Base-by-base conservation (phyloP, 768 basidiomycete species). In the Mycena olivaceomarginata region DNA sequence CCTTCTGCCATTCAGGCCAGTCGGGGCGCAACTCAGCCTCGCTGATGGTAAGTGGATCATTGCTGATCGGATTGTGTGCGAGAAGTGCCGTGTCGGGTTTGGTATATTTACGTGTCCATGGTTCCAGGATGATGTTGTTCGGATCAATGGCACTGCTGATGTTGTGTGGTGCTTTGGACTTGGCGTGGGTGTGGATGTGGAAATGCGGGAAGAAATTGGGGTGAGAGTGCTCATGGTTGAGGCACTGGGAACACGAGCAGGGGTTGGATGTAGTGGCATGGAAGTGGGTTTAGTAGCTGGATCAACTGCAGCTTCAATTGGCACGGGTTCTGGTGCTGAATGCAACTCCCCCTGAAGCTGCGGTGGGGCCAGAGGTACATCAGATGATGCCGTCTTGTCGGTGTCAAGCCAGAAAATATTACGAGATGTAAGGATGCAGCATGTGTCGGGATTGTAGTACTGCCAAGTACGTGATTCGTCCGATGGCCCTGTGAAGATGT, bases 1-100 rank as follows among this genome's bases (percentile, higher is more conserved):
- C 74, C 46, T 77, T 53, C 63, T 80, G 37, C 76, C 68, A 74
- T 40, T 77, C 72, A 10, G 67, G 67, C 77, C 76, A 73, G 72
- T 81, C 76, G 78, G 84, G 51, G 72, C 69, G 74, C n/a, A 60
- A 13, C 81, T 82, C 77, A 77, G 81, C 59, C 59, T 79, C 78
- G 7, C 20, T 4, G 4, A 76, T 66, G 5, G 67, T 75, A 25
- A 70, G 67, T 15, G 74, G 74, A 43, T 75, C 74, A 31, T 53
- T 53, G 39, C 53, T 5, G 18, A 75, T 65, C n/a, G 68, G 57
- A 66, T 70, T 68, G 22, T 25, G 9, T 0, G 16, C 67, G 39
- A 75, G 20, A 48, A 39, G 22, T 5, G 40, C 51, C 39, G 37
- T 51, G 67, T 63, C 57, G 8, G 57, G 74, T 37, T 45, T 43